A percentile compares a stretch with the other conserved stretches of the same genome.
Evolutionary conservation across 208 protist species (phyloP).

Genomic region (Trypanosoma boissoni): DNA sequence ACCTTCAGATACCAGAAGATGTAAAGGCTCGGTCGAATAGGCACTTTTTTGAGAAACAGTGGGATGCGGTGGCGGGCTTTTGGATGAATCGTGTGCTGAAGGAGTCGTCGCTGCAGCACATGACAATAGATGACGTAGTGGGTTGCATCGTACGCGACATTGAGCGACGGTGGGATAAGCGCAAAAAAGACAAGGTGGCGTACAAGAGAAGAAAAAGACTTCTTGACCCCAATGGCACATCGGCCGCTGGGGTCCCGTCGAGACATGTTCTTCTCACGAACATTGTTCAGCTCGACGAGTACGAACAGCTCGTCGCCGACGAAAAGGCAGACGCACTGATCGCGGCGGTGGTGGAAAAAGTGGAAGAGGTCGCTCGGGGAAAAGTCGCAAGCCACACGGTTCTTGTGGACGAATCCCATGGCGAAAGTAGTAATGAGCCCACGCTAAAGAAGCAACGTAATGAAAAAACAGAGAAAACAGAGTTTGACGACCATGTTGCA

Average conservation of each 20-base stretch:
- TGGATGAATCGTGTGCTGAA: slow-evolving; percentile 83
- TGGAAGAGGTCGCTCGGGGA: slow-evolving; percentile 39
- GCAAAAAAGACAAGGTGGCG: slow-evolving; percentile 39
- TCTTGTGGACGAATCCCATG: slow-evolving; percentile 42
- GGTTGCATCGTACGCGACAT: slow-evolving; percentile 60
- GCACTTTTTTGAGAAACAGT: slow-evolving; percentile 81
- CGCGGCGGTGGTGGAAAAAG: slow-evolving; percentile 30
- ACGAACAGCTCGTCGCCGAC: slow-evolving; percentile 12
- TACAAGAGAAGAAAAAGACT: slow-evolving; percentile 74
- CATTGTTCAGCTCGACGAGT: slow-evolving; percentile 31
- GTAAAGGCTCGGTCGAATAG: slow-evolving; percentile 42
- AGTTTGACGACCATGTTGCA: slow-evolving; percentile 64
- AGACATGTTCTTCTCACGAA: slow-evolving; percentile 63
- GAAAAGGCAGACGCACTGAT: slow-evolving; percentile 29
- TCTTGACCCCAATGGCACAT: slow-evolving; percentile 18
- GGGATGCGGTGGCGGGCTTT: slow-evolving; percentile 59
- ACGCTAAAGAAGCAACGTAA: slow-evolving; percentile 1
- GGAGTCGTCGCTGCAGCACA: slow-evolving; percentile 55
- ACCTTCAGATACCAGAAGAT: slow-evolving; percentile 62
- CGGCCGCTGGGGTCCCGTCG: slow-evolving; percentile 49
- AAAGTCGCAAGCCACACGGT: slow-evolving; percentile 27
- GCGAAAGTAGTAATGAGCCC: slow-evolving; percentile 8
- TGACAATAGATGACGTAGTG: slow-evolving; percentile 51
- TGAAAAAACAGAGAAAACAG: background rate
- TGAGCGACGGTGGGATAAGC: slow-evolving; percentile 51